A percentile compares a stretch with the other conserved stretches of the same genome.
phyloP scores from a whole-genome alignment of 345 rosid genomes.

The Rhizophora apiculata region DNA sequence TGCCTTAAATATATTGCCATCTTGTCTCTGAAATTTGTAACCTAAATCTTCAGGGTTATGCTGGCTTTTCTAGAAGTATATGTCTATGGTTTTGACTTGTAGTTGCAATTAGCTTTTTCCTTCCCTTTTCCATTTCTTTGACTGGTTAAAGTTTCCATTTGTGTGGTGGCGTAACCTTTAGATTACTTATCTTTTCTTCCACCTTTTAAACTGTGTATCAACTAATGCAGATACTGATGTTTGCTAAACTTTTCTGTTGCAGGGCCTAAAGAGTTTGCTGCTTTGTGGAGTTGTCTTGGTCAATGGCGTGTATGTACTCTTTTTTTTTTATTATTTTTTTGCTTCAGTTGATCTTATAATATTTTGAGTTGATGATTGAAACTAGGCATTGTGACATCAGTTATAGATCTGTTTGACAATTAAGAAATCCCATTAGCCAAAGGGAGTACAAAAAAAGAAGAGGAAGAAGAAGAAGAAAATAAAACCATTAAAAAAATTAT shows the following conservation, averaged over 20 bases:
- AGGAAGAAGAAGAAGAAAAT: neutral
- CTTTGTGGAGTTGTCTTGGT: constrained; percentile 62
- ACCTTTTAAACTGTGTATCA: neutral
- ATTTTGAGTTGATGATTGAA: neutral
- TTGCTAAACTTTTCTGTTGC: constrained; percentile 14
- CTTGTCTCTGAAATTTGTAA: too few relatives aligned
- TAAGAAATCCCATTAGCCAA: neutral
- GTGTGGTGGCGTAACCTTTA: neutral
- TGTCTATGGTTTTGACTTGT: neutral
- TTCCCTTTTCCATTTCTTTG: constrained; percentile 1
- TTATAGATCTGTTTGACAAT: neutral
- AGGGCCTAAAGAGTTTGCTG: constrained; percentile 62
- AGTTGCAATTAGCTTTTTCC: neutral
- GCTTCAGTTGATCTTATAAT: neutral
- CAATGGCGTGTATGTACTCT: constrained; percentile 60
- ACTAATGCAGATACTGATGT: neutral
- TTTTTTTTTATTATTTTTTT: neutral
- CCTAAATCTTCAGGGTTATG: neutral
- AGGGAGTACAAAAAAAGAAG: neutral
- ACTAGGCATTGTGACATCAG: neutral
- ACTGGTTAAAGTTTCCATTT: neutral
- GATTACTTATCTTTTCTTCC: neutral
- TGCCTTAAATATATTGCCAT: too few relatives aligned
- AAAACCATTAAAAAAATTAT: neutral
- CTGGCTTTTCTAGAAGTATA: neutral